These are phyloP conservation scores for Globisporangium cystogenes DNA, from an alignment of 352 stramenopile species.

Conservation along the genomic window DNA sequence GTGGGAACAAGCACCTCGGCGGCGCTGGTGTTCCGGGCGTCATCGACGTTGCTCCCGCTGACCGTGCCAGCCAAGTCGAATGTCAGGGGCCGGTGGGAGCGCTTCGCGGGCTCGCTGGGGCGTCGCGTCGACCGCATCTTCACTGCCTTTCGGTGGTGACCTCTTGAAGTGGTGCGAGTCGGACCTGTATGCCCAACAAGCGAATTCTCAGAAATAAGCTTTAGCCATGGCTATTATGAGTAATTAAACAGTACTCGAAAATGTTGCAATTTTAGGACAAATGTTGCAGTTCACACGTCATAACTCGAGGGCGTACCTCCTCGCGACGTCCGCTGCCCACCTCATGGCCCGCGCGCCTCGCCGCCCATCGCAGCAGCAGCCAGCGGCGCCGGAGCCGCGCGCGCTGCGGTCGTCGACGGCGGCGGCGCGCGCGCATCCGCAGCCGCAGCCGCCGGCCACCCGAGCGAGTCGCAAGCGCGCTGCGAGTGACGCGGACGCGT, in stretches of 20 bases:
- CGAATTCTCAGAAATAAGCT: too few species aligned
- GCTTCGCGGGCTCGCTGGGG: constrained; percentile 2
- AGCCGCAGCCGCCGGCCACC: not conserved
- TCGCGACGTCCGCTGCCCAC: not conserved
- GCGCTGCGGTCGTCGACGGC: not conserved
- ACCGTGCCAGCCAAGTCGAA: constrained; percentile 10
- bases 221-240: too few species aligned
- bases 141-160: constrained; percentile 4
- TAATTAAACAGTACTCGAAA: too few species aligned
- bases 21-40: too few species aligned
- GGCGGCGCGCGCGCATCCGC: not conserved
- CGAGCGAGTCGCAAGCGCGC: not conserved
- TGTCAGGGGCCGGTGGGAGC: constrained; percentile 8
- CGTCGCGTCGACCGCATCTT: not conserved
- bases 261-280: too few species aligned
- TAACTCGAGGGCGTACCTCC: too few species aligned
- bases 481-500: not conserved
- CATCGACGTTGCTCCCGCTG: constrained; percentile 6
- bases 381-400: not conserved
- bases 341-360: too few species aligned
- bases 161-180: too few species aligned
- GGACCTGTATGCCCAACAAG: too few species aligned
- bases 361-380: too few species aligned
- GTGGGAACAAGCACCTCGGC: not conserved
- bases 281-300: too few species aligned